These are phyloP conservation scores for Plasmopara viticola DNA, from an alignment of 352 stramenopile genomes.

Conservation along the genomic window DNA sequence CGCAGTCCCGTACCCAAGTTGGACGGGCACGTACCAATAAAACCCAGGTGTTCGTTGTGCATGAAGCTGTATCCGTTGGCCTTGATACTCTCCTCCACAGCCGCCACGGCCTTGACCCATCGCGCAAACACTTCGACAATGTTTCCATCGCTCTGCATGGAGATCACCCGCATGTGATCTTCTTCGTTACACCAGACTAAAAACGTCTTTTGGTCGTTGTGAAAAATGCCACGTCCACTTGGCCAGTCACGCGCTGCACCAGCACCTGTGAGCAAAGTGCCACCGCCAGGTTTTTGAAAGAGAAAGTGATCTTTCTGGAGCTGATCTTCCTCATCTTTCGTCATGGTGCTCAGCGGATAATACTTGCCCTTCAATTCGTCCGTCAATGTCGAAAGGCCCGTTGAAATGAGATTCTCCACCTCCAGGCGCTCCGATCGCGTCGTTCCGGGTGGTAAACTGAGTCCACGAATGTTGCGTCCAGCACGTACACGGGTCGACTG, in stretches of 20 bases:
- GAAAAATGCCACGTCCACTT: constrained; percentile 89
- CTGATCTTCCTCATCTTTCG: no score
- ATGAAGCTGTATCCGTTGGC: constrained; percentile 77
- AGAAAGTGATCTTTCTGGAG: constrained; percentile 77
- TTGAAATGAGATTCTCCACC: constrained; percentile 53
- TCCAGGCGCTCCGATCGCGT: constrained; percentile 74
- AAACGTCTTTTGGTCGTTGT: constrained; percentile 89
- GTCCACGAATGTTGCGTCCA: constrained; percentile 84
- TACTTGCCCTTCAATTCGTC: no score
- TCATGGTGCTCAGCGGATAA: no score
- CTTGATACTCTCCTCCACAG: constrained; percentile 74
- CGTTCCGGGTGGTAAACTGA: constrained; percentile 84
- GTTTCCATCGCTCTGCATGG: constrained; percentile 75
- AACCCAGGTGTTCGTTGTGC: constrained; percentile 87
- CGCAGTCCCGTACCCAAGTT: constrained; percentile 84
- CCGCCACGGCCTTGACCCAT: constrained; percentile 75
- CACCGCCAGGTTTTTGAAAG: constrained; percentile 90
- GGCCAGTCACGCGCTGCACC: constrained; percentile 91
- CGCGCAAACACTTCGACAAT: constrained; percentile 87
- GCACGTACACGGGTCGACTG: constrained; percentile 89
- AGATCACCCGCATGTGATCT: no score
- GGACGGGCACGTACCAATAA: constrained; percentile 81
- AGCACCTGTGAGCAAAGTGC: constrained; percentile 74
- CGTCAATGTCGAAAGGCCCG: no score
- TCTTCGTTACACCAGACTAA: constrained; percentile 64